Evolutionary conservation across 257 asterid genomes (phyloP).

Genomic region (Eustoma russellianum): DNA sequence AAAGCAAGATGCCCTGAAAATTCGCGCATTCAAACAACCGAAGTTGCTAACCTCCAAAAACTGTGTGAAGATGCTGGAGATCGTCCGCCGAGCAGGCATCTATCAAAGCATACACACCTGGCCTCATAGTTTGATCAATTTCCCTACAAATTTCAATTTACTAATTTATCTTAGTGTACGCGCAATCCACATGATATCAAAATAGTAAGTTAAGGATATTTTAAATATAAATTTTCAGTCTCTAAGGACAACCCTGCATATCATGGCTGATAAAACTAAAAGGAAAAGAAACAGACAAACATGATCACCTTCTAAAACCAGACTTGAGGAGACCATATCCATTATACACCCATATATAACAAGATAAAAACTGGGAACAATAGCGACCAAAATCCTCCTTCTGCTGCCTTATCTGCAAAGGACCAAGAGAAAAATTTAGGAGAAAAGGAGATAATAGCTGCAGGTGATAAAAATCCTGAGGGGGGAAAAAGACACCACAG

Average conservation of each 20-base stretch:
- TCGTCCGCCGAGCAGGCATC: constrained; percentile 75
- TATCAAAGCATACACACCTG: constrained; percentile 70
- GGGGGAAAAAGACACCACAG: too few species aligned
- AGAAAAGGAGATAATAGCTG: too few species aligned
- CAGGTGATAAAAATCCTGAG: too few species aligned
- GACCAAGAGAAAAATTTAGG: constrained; percentile 1
- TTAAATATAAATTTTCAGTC: too few species aligned
- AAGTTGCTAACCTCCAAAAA: constrained; percentile 61
- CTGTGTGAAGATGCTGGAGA: constrained; percentile 75
- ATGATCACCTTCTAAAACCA: constrained; percentile 61
- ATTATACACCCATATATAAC: constrained; percentile 72
- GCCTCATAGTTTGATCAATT: constrained; percentile 75
- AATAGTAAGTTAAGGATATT: background rate
- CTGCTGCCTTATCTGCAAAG: constrained; percentile 66
- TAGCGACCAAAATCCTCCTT: constrained; percentile 54
- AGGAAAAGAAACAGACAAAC: too few species aligned
- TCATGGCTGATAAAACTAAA: too few species aligned
- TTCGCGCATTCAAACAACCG: background rate
- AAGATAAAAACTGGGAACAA: constrained; percentile 55
- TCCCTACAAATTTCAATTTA: constrained; percentile 38
- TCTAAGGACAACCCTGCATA: too few species aligned
- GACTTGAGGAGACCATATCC: constrained; percentile 65
- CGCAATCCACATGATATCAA: background rate
- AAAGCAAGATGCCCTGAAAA: background rate
- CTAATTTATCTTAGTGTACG: background rate